Percentiles rank a stretch among this genome's conserved stretches.
Evolutionary conservation across 2,329 filamentous ascomycete genomes (phyloP).

Genomic region (Mycosphaerella arachidis): DNA sequence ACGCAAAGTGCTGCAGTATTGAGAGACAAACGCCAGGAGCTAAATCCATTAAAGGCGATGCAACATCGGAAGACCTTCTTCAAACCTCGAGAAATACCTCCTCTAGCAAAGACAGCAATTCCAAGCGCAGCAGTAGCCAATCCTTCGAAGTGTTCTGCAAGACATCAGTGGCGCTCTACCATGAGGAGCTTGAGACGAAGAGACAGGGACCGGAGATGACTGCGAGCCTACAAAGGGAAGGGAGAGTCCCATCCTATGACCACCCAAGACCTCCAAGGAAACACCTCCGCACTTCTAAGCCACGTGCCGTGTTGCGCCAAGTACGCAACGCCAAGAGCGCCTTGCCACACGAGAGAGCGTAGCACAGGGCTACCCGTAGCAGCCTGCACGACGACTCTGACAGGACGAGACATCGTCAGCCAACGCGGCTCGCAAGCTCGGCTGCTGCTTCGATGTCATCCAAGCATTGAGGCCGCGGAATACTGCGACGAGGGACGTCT

Average conservation of each 20-base stretch:
- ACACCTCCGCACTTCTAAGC: neutral
- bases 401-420: constrained; percentile 1
- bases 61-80: neutral
- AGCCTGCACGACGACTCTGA: neutral
- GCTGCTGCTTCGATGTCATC: neutral
- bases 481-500: neutral
- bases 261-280: neutral
- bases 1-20: neutral
- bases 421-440: neutral
- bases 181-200: neutral
- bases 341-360: neutral
- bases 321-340: neutral
- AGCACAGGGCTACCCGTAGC: neutral
- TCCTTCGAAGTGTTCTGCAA: neutral
- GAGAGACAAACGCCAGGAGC: neutral
- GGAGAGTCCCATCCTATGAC: neutral
- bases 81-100: neutral
- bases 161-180: neutral
- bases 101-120: neutral
- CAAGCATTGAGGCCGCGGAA: neutral
- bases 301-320: neutral
- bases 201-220: too few species aligned
- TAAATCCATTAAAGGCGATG: neutral
- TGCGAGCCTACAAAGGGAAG: neutral
- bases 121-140: neutral